These are phyloP conservation scores for Lactarius evosmus DNA, from an alignment of 768 basidiomycete genomes.

Conservation along the genomic window DNA sequence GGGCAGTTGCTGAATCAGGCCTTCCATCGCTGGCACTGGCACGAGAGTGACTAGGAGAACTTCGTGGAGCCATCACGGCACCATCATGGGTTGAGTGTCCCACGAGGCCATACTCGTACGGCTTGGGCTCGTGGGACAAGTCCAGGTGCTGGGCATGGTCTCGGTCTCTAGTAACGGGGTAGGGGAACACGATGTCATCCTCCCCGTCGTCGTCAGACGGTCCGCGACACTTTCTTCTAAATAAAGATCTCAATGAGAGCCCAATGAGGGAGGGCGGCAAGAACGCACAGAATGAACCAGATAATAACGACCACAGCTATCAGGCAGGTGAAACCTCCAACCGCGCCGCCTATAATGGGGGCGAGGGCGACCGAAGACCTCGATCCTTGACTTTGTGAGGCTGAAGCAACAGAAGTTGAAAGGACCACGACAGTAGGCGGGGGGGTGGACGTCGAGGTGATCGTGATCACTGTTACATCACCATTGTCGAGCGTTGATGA, in stretches of 20 bases:
- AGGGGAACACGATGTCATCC: slow-evolving; percentile 25
- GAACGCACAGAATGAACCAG: slow-evolving; percentile 24
- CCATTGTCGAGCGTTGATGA: slow-evolving; percentile 14
- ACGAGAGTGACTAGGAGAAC: slow-evolving; percentile 8
- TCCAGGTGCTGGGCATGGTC: slow-evolving; percentile 18
- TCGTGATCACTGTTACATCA: not conserved
- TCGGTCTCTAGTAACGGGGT: slow-evolving; percentile 25
- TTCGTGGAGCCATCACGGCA: slow-evolving; percentile 5
- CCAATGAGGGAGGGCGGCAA: not conserved
- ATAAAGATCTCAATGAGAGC: not conserved
- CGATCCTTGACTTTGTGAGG: not conserved
- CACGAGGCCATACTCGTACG: slow-evolving; percentile 26
- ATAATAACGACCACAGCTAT: slow-evolving; percentile 12
- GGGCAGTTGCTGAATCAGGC: slow-evolving; percentile 12
- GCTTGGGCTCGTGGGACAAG: slow-evolving; percentile 21
- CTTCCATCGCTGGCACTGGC: not conserved
- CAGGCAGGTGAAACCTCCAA: slow-evolving; percentile 22
- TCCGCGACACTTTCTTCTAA: slow-evolving; percentile 21
- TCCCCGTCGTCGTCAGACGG: not conserved
- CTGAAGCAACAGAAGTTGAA: not conserved
- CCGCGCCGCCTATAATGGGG: slow-evolving; percentile 23
- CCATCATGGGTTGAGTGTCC: slow-evolving; percentile 13
- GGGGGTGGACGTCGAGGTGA: slow-evolving; percentile 15
- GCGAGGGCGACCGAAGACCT: slow-evolving; percentile 9
- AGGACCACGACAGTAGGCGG: slow-evolving; percentile 6